Evolutionary conservation across 257 asterid genomes (phyloP).

Genomic region (Gardenia jasminoides): DNA sequence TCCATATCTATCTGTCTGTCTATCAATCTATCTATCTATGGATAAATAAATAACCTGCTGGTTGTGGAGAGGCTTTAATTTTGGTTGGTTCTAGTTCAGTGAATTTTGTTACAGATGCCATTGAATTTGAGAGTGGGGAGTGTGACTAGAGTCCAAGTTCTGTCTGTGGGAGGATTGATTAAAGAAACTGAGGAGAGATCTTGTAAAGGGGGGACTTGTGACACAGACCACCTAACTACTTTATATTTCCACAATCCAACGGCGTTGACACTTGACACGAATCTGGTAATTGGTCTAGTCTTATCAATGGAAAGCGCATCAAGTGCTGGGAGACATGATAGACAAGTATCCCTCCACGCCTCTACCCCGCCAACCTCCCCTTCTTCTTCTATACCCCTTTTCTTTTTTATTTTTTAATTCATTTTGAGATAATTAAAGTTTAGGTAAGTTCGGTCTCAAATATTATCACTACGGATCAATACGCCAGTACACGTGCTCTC

Average conservation of each 20-base stretch:
- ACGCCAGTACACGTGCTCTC: too few relatives aligned
- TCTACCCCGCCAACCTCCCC: too few relatives aligned
- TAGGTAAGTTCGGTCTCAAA: too few relatives aligned
- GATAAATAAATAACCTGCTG: too few relatives aligned
- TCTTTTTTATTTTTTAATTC: too few relatives aligned
- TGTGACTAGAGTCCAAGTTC: conserved; percentile 1
- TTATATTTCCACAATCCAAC: conserved; percentile 26
- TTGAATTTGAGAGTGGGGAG: too few relatives aligned
- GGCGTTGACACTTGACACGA: conserved; percentile 55
- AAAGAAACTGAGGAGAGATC: neutral
- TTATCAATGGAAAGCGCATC: conserved; percentile 45
- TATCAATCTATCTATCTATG: neutral
- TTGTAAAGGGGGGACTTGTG: neutral
- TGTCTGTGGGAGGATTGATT: neutral
- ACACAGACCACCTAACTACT: conserved; percentile 20
- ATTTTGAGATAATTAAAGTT: too few relatives aligned
- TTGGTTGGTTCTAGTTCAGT: neutral
- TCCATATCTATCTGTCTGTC: neutral
- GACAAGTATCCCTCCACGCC: too few relatives aligned
- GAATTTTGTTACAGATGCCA: neutral
- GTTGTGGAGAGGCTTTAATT: neutral
- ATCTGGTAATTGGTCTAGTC: conserved; percentile 46
- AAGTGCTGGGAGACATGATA: neutral
- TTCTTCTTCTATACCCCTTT: too few relatives aligned
- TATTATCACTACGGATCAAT: too few relatives aligned